Percentiles rank a stretch among this genome's conserved stretches.
phyloP scores from a whole-genome alignment of 139 green algal species.

The Asterochloris sp. region DNA sequence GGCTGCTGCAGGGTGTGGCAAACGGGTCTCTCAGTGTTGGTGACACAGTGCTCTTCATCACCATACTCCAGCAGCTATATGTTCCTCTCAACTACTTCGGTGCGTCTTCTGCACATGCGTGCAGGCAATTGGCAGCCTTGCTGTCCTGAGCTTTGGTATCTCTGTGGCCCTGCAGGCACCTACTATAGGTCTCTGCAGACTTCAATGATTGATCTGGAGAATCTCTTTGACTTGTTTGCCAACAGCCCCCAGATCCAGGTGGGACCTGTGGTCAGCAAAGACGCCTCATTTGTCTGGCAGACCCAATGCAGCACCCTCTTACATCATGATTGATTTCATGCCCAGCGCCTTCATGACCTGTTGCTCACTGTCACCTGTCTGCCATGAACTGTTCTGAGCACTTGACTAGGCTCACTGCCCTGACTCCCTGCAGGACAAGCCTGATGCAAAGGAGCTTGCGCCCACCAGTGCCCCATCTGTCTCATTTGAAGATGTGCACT shows the following conservation, averaged over 20 bases:
- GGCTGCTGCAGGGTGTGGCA: conserved; percentile 27
- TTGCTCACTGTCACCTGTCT: background rate
- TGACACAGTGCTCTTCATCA: conserved; percentile 81
- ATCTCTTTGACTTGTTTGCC: conserved; percentile 68
- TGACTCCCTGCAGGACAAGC: conserved; percentile 46
- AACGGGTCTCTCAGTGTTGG: conserved; percentile 68
- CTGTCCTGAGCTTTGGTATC: too few relatives aligned
- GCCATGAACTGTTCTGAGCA: background rate
- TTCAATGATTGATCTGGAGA: conserved; percentile 71
- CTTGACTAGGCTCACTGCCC: background rate
- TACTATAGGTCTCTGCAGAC: conserved; percentile 56
- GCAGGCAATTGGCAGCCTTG: too few relatives aligned
- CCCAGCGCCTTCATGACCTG: background rate
- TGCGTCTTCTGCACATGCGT: too few relatives aligned
- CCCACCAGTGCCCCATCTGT: conserved; percentile 9
- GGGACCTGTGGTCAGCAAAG: background rate
- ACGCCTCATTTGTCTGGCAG: background rate
- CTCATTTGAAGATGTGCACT: conserved; percentile 19
- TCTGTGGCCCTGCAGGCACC: conserved; percentile 19
- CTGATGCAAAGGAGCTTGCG: conserved; percentile 48
- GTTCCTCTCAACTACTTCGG: conserved; percentile 85
- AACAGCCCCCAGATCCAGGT: conserved; percentile 24
- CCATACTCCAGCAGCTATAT: conserved; percentile 84
- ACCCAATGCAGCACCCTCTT: background rate
- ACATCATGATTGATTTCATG: too few relatives aligned